Percentiles rank a stretch among this genome's conserved stretches.
Conservation (phyloP, 2,329 filamentous ascomycete genomes). For the Sporothrix mexicana region DNA sequence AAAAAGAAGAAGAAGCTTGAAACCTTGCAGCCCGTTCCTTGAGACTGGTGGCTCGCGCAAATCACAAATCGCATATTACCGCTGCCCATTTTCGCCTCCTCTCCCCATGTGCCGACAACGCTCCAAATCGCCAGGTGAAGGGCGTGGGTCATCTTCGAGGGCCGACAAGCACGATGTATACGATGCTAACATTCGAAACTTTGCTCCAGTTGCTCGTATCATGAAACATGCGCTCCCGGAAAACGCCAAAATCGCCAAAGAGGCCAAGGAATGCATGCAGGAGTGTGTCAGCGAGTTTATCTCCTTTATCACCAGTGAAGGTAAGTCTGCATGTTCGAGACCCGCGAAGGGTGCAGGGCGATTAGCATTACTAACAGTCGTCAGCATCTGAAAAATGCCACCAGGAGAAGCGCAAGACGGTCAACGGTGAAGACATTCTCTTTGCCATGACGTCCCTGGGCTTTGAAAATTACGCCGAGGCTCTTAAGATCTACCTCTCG, state of each 20-base stretch:
- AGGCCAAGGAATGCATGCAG: conserved; percentile 99
- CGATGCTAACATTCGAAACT: conserved; percentile 94
- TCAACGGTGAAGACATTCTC: conserved; percentile 97
- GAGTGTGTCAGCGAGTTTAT: conserved; percentile 99
- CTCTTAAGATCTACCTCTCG: conserved; percentile 95
- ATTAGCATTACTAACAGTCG: neutral
- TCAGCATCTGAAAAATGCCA: conserved; percentile 98
- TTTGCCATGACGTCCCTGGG: conserved; percentile 99
- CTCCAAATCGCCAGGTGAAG: conserved; percentile 55
- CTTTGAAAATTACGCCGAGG: conserved; percentile 98
- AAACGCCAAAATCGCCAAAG: conserved; percentile 98
- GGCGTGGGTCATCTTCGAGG: conserved; percentile 52
- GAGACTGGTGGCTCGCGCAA: neutral
- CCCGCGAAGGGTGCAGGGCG: too few species aligned
- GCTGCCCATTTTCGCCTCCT: neutral
- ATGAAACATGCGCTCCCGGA: conserved; percentile 98
- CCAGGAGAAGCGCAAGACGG: conserved; percentile 98
- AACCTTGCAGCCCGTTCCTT: conserved; percentile 9
- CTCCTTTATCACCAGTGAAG: conserved; percentile 99
- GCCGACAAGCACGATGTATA: conserved; percentile 60
- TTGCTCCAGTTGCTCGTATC: conserved; percentile 94
- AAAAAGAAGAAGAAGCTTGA: neutral
- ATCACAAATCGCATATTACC: neutral
- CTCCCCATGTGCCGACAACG: conserved; percentile 63
- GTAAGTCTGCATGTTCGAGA: conserved; percentile 56